A percentile compares a stretch with the other conserved stretches of the same genome.
Evolutionary conservation across 208 protist genomes (phyloP).

Genomic region (Acanthamoeba lenticulata): DNA sequence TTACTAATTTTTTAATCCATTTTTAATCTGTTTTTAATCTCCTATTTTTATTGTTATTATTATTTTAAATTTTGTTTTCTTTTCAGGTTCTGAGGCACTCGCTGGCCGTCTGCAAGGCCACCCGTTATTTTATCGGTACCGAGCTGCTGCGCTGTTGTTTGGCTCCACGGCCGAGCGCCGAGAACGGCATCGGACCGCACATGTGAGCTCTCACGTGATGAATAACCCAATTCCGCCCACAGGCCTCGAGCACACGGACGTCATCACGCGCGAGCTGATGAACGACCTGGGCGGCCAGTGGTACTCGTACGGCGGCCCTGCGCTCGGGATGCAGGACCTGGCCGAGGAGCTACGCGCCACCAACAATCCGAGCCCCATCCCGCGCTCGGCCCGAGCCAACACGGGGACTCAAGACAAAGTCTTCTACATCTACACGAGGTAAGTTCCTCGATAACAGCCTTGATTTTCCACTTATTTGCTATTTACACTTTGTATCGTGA

Average conservation of each 20-base stretch:
- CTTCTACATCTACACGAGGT: conserved; percentile 52
- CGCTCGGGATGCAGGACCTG: not conserved
- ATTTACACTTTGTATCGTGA: conserved; percentile 70
- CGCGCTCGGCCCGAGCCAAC: not conserved
- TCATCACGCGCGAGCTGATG: not conserved
- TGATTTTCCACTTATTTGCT: too few species aligned
- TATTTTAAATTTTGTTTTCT: too few species aligned
- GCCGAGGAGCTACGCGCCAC: not conserved
- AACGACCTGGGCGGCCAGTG: not conserved
- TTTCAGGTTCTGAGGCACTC: conserved; percentile 76
- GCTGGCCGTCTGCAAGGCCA: not conserved
- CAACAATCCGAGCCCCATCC: not conserved
- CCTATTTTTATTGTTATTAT: too few species aligned
- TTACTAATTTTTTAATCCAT: too few species aligned
- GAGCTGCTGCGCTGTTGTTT: too few species aligned
- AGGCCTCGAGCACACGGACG: not conserved
- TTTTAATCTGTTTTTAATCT: not conserved
- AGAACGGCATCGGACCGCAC: too few species aligned
- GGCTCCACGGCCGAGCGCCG: too few species aligned
- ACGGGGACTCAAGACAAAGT: not conserved
- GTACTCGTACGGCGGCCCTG: not conserved
- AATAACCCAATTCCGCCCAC: too few species aligned
- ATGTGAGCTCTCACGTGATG: too few species aligned
- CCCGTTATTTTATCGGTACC: not conserved
- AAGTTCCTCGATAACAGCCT: not conserved